phyloP scores from a whole-genome alignment of 169 alveolate species.

The Eimeria falciformis region DNA sequence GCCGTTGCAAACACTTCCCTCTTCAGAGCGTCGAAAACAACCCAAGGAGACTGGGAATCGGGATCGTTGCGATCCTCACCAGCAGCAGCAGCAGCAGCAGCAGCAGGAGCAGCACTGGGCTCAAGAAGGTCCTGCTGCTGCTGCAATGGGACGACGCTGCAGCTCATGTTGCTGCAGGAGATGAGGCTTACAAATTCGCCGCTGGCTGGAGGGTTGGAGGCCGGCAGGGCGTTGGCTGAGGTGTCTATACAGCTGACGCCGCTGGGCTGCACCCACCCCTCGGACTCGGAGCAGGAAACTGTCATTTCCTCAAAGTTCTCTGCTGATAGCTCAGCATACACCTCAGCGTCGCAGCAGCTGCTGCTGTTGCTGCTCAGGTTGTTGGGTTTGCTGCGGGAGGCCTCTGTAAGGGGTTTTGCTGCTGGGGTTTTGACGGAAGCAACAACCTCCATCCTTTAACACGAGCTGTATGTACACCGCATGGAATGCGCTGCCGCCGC shows the following conservation, averaged over 20 bases:
- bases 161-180: conserved; percentile 43
- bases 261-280: conserved; percentile 71
- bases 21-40: conserved; percentile 33
- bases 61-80: not conserved
- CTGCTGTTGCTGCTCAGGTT: not conserved
- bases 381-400: not conserved
- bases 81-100: conserved; percentile 3
- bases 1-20: conserved; percentile 66
- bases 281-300: conserved; percentile 9
- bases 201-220: conserved; percentile 27
- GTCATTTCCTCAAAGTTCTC: conserved; percentile 46
- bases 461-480: too few relatives aligned
- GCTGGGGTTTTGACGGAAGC: too few relatives aligned
- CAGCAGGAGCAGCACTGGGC: not conserved
- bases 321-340: not conserved
- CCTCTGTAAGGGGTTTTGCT: conserved; percentile 3
- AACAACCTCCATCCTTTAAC: too few relatives aligned
- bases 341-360: not conserved
- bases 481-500: conserved; percentile 45
- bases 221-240: not conserved
- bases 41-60: not conserved
- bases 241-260: conserved; percentile 24
- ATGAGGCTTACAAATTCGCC: conserved; percentile 62
- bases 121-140: conserved; percentile 57
- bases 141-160: conserved; percentile 53